Conservation (phyloP, 345 rosid genomes). For the Murraya koenigii region DNA sequence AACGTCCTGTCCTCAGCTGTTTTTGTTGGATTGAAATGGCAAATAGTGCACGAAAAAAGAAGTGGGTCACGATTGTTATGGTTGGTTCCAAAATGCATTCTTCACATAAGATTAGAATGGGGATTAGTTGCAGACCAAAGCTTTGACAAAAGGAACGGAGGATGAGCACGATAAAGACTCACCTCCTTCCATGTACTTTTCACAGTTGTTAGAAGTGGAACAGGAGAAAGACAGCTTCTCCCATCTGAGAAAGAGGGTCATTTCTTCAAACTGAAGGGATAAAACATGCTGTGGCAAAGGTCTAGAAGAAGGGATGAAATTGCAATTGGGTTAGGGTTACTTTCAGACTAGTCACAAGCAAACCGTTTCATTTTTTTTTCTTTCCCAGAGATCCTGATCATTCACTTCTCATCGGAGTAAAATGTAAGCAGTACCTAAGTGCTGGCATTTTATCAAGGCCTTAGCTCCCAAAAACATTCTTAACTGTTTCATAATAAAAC, state of each 20-base stretch:
- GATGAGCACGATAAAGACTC: conserved; percentile 52
- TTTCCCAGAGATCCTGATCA: too few species aligned
- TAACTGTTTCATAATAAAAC: too few species aligned
- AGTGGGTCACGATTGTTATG: neutral
- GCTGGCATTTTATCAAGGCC: too few species aligned
- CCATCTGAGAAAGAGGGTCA: neutral
- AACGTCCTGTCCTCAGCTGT: conserved; percentile 1
- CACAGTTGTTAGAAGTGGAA: conserved; percentile 83
- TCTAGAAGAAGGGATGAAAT: neutral
- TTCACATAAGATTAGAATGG: neutral
- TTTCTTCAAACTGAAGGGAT: conserved; percentile 37
- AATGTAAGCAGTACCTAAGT: too few species aligned
- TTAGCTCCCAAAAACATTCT: too few species aligned
- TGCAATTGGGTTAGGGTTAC: too few species aligned
- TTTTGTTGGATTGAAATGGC: neutral
- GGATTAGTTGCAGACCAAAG: conserved; percentile 5
- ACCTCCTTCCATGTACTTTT: conserved; percentile 70
- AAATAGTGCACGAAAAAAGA: neutral
- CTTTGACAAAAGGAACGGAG: conserved; percentile 19
- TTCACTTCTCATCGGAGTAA: too few species aligned
- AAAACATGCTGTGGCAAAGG: neutral
- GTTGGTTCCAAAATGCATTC: neutral
- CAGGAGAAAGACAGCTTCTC: conserved; percentile 53
- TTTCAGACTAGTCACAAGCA: neutral
- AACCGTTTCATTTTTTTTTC: too few species aligned